Base-by-base conservation (phyloP, 371 early-diverging fungal genomes). In the Mortierella sp. region DNA sequence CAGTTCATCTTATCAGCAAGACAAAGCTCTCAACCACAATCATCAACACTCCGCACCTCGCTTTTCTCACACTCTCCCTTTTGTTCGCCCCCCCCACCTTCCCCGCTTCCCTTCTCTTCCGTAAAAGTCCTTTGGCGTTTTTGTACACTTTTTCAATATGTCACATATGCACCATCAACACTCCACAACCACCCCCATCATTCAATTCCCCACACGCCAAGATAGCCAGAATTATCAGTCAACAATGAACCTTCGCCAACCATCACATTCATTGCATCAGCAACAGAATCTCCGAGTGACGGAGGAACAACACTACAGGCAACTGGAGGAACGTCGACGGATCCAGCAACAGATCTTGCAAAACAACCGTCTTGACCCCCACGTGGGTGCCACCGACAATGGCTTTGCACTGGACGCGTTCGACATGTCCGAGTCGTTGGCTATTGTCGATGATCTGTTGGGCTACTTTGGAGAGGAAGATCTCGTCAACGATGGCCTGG, bases 381-480 rank as follows among this genome's bases (percentile, higher is more conserved):
- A n/a, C n/a, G n/a, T 23, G 70, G 53, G 13, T 47, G 26, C 16
- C 56, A 54, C 8, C 59, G 64, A 56, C 54, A 58, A 46, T 3
- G 76, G 76, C 8, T 76, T 76, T 53, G 76, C 70, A 12, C 49
- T 69, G n/a, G 76, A 70, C 13, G 53, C 70, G 12, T 76, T 76
- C 54, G 76, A 76, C 51, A 76, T 76, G 76, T 69, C 76, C 13
- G 76, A 76, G 34, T 76, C 76, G 0, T 50, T 76, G n/a, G 76
- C 76, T 12, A 76, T 76, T 41, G 70, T 76, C 16, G 76, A 76
- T 23, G 76, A 76, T 38, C 26, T 76, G 26, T 54, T 76, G 19
- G 76, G 65, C 31, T 76, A 76, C 55, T 76, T 76, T 58, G 76
- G 76, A 23, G 76, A 69, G 30, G 70, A 76, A 18, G 70, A 76